These are phyloP conservation scores for Eleusine coracana DNA, from an alignment of 176 grass and related monocot species.

Conservation along the genomic window DNA sequence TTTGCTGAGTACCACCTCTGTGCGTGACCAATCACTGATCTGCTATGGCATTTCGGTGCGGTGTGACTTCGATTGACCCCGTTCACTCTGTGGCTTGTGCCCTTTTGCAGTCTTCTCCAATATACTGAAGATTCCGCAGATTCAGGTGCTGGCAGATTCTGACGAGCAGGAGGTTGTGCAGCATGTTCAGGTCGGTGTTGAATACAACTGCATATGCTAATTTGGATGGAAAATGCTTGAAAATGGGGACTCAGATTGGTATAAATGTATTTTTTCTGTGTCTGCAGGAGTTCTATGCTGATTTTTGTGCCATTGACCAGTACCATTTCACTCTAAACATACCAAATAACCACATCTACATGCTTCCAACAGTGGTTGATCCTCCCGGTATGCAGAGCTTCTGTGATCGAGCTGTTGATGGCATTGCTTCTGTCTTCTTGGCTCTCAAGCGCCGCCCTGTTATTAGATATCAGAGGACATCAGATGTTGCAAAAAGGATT, in stretches of 20 bases:
- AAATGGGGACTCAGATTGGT: conserved; percentile 3
- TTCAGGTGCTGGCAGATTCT: conserved; percentile 95
- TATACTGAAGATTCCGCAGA: conserved; percentile 93
- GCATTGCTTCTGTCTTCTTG: conserved; percentile 92
- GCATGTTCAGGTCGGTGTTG: conserved; percentile 80
- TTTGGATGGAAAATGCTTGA: conserved; percentile 16
- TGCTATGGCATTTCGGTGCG: neutral
- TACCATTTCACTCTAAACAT: conserved; percentile 96
- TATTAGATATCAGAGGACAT: conserved; percentile 87
- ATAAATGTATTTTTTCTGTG: conserved; percentile 26
- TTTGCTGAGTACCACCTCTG: conserved; percentile 94
- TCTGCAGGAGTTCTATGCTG: conserved; percentile 91
- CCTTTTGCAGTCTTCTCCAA: conserved; percentile 82
- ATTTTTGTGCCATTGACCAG: conserved; percentile 87
- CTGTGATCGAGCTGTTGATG: conserved; percentile 93
- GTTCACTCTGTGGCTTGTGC: conserved; percentile 32
- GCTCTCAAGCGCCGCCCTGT: conserved; percentile 86
- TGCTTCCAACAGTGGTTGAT: conserved; percentile 78
- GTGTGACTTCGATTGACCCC: conserved; percentile 1
- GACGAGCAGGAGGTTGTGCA: conserved; percentile 97
- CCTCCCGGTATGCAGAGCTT: conserved; percentile 79
- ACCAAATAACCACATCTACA: conserved; percentile 80
- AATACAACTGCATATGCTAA: neutral
- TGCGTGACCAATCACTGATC: conserved; percentile 35
- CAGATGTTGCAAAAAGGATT: conserved; percentile 87